These are phyloP conservation scores for Oryza officinalis DNA, from an alignment of 176 grass and related monocot genomes.

Conservation along the genomic window DNA sequence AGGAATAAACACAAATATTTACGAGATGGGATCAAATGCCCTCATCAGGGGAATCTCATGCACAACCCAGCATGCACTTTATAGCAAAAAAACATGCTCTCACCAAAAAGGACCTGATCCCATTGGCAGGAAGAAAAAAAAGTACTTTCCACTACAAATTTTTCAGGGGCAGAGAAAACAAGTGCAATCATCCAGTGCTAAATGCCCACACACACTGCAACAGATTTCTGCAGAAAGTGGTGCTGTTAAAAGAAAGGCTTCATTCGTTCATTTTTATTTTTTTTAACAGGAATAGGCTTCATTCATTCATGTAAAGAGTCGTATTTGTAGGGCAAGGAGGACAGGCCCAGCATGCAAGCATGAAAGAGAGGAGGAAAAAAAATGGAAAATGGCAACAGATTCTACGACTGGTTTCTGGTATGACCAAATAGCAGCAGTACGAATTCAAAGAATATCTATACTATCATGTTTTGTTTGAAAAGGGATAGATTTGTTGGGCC, in stretches of 20 bases:
- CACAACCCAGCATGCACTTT: slow-evolving; percentile 33
- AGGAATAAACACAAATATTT: not conserved
- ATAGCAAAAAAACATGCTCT: slow-evolving; percentile 28
- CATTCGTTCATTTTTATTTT: not conserved
- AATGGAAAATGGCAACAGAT: slow-evolving; percentile 29
- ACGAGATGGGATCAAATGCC: not conserved
- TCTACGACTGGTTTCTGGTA: not conserved
- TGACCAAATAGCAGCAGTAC: not conserved
- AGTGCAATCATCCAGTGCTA: slow-evolving; percentile 31
- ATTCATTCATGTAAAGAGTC: not conserved
- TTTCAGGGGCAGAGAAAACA: not conserved
- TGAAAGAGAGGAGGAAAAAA: slow-evolving; percentile 10
- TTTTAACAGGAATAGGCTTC: not conserved
- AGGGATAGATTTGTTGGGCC: not conserved
- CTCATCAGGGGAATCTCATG: slow-evolving; percentile 30
- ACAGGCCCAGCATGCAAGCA: not conserved
- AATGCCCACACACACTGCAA: not conserved
- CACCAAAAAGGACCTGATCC: slow-evolving; percentile 29
- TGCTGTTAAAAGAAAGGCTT: not conserved
- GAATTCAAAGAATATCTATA: slow-evolving; percentile 13
- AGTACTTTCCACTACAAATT: slow-evolving; percentile 37
- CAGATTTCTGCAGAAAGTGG: slow-evolving; percentile 44
- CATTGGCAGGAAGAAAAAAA: slow-evolving; percentile 22
- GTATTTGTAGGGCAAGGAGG: not conserved
- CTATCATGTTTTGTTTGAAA: not conserved